These are phyloP conservation scores for Microdochium trichocladiopsis DNA, from an alignment of 2,329 filamentous ascomycete species.

Conservation along the genomic window DNA sequence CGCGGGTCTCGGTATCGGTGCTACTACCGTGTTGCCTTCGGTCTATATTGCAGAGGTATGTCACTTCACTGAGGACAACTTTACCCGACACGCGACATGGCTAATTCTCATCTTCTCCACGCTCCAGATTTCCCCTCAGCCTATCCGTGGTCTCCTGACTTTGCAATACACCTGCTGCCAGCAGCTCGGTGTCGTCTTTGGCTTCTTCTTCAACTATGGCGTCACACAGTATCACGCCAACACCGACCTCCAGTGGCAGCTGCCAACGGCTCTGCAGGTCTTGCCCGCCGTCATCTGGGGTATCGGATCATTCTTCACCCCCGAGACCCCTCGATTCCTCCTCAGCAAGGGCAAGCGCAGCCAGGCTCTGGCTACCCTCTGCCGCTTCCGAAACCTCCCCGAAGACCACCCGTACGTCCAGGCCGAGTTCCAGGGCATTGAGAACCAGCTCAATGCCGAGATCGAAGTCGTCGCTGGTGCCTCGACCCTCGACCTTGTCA, in stretches of 20 bases:
- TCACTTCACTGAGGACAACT: too few species aligned
- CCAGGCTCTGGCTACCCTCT: slow-evolving; percentile 11
- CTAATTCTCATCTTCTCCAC: too few species aligned
- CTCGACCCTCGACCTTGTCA: slow-evolving; percentile 19
- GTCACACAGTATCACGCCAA: slow-evolving; percentile 18
- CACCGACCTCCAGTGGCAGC: slow-evolving; percentile 16
- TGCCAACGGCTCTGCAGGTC: slow-evolving; percentile 16
- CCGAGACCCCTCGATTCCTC: slow-evolving; percentile 16
- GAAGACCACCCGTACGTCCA: slow-evolving; percentile 18
- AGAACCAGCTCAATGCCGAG: slow-evolving; percentile 23
- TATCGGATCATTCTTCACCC: slow-evolving; percentile 13
- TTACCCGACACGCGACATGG: too few species aligned
- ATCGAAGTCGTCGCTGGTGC: slow-evolving; percentile 23
- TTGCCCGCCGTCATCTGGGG: slow-evolving; percentile 17
- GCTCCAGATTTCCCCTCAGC: slow-evolving; percentile 15
- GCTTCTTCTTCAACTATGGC: slow-evolving; percentile 27
- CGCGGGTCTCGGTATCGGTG: slow-evolving; percentile 15
- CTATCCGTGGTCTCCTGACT: slow-evolving; percentile 21
- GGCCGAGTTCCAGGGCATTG: slow-evolving; percentile 18
- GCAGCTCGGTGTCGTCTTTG: slow-evolving; percentile 23
- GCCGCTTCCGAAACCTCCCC: slow-evolving; percentile 14
- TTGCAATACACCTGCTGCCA: slow-evolving; percentile 25
- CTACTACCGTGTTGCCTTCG: slow-evolving; percentile 17
- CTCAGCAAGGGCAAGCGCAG: slow-evolving; percentile 11
- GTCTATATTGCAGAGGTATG: slow-evolving; percentile 18